These are phyloP conservation scores for Polychytrium aggregatum DNA, from an alignment of 192 early-diverging fungal genomes.

Conservation along the genomic window DNA sequence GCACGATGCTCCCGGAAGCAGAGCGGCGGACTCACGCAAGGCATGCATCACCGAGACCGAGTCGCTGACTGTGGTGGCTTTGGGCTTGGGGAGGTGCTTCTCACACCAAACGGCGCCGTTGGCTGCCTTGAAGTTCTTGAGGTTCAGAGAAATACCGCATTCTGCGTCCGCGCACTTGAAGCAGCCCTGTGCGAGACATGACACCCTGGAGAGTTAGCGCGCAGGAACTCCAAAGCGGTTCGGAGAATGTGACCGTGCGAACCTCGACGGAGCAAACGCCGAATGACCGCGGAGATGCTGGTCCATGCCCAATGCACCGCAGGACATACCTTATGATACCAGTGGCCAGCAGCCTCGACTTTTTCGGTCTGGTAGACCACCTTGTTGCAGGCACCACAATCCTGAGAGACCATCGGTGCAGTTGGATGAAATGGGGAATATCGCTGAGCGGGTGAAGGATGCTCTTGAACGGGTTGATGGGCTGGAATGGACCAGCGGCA, in stretches of 20 bases:
- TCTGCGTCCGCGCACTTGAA: conserved; percentile 27
- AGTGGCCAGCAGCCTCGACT: conserved; percentile 25
- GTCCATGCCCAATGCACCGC: too few relatives aligned
- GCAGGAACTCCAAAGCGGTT: too few relatives aligned
- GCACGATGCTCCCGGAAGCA: too few relatives aligned
- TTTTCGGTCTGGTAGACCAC: conserved; percentile 32
- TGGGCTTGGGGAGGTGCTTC: conserved; percentile 26
- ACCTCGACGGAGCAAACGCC: too few relatives aligned
- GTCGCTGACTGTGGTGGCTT: conserved; percentile 17
- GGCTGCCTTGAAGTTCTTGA: conserved; percentile 30
- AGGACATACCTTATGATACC: conserved; percentile 33
- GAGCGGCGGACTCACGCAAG: neutral
- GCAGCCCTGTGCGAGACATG: conserved; percentile 16
- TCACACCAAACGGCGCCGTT: conserved; percentile 21
- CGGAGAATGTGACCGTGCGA: too few relatives aligned
- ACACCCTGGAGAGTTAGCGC: neutral
- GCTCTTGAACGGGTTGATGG: too few relatives aligned
- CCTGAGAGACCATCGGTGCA: conserved; percentile 18
- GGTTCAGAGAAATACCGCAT: conserved; percentile 20
- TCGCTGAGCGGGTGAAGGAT: too few relatives aligned
- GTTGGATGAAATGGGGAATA: too few relatives aligned
- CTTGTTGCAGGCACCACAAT: conserved; percentile 23
- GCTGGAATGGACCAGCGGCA: too few relatives aligned
- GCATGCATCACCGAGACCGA: conserved; percentile 10
- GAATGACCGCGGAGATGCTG: too few relatives aligned